These are phyloP conservation scores for Penicillium sp. DNA, from an alignment of 2,329 filamentous ascomycete species.

Conservation along the genomic window DNA sequence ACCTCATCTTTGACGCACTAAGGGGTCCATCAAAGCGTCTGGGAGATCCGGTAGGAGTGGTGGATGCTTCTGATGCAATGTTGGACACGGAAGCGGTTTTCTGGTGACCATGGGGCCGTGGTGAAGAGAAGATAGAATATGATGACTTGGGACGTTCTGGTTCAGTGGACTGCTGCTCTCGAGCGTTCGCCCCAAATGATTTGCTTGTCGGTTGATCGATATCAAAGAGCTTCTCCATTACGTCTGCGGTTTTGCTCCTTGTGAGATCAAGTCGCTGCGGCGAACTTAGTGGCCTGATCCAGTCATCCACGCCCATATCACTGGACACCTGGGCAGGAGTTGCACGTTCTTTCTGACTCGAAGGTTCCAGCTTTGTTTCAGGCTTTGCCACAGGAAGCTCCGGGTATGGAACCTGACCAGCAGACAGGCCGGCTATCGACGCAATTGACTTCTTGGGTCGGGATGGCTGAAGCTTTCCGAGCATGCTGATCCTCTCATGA, in stretches of 20 bases:
- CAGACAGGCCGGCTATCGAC: conserved; percentile 29
- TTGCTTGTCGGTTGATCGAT: conserved; percentile 28
- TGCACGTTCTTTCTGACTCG: conserved; percentile 23
- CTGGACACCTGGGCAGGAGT: conserved; percentile 24
- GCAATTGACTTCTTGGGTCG: conserved; percentile 50
- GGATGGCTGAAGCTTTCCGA: conserved; percentile 57
- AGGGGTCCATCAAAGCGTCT: conserved; percentile 71
- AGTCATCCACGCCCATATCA: conserved; percentile 56
- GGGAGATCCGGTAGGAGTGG: conserved; percentile 61
- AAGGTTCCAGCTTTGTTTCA: conserved; percentile 28
- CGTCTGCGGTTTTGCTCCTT: conserved; percentile 64
- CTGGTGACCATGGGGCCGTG: conserved; percentile 52
- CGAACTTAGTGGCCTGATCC: conserved; percentile 58
- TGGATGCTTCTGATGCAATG: conserved; percentile 53
- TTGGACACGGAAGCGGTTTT: conserved; percentile 66
- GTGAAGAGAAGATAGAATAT: conserved; percentile 59
- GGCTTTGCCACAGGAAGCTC: conserved; percentile 34
- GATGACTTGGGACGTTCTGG: conserved; percentile 65
- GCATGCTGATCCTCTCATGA: conserved; percentile 86
- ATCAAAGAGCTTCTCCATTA: conserved; percentile 54
- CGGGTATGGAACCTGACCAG: conserved; percentile 39
- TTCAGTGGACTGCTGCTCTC: conserved; percentile 21
- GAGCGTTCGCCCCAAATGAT: conserved; percentile 7
- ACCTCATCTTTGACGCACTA: conserved; percentile 88
- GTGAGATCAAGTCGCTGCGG: conserved; percentile 53